Evolutionary conservation across 176 grass and related monocot genomes (phyloP).

Genomic region (Lolium rigidum): DNA sequence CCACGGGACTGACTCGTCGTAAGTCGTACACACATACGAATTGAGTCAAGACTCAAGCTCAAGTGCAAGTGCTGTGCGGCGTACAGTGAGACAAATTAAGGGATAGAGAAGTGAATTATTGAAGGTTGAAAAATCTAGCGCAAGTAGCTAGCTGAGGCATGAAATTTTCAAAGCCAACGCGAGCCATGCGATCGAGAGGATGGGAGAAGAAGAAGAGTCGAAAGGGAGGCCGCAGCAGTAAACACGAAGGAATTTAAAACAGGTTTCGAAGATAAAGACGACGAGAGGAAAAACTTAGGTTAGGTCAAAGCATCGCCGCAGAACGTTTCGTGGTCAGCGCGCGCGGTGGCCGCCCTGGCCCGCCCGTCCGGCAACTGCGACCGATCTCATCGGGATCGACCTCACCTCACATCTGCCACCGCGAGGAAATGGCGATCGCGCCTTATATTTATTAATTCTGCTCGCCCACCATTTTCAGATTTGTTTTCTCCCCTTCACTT

Average conservation of each 20-base stretch:
- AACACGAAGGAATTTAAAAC: not conserved
- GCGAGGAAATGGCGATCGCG: not conserved
- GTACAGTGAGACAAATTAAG: not conserved
- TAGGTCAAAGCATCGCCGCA: slow-evolving; percentile 42
- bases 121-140: not conserved
- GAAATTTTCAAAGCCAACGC: slow-evolving; percentile 31
- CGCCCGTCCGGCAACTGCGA: slow-evolving; percentile 32
- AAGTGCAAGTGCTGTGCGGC: too few relatives aligned
- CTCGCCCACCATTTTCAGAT: slow-evolving; percentile 17
- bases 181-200: not conserved
- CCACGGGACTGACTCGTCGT: too few relatives aligned
- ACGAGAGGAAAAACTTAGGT: not conserved
- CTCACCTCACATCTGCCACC: not conserved
- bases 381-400: slow-evolving; percentile 17
- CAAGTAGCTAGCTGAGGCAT: not conserved
- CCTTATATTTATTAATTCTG: not conserved
- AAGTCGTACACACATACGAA: too few relatives aligned
- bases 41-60: too few relatives aligned
- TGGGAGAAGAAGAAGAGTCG: not conserved
- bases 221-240: not conserved
- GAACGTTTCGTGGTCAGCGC: slow-evolving; percentile 52
- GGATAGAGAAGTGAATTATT: not conserved
- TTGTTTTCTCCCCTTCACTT: slow-evolving; percentile 18
- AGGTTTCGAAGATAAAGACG: not conserved
- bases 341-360: slow-evolving; percentile 42